Evolutionary conservation across 192 early-diverging fungal genomes (phyloP), one percentile per base, ranked within the genome.

Genomic region (Gonapodya prolifera): DNA sequence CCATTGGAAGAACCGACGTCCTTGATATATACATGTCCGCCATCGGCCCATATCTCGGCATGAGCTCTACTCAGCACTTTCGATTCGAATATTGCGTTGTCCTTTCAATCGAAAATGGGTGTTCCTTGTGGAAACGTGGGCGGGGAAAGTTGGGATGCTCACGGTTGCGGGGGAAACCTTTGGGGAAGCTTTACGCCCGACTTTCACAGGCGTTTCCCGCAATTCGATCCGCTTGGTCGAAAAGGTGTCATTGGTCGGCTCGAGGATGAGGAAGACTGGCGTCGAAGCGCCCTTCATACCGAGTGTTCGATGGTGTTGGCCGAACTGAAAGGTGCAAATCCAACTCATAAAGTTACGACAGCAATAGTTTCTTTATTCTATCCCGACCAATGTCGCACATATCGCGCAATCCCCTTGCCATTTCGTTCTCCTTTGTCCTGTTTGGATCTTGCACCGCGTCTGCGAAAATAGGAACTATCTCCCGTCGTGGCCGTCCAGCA

Each of bases 341-440:
- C n/a, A n/a, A n/a, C n/a, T n/a, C n/a, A n/a, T n/a, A n/a, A n/a
- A n/a, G n/a, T n/a, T n/a, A n/a, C n/a, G n/a, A n/a, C 45, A 61
- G 8, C 23, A 8, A 8, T 23, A 91, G 80, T 84, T 95, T 95
- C 75, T 83, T 86, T 30, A 92, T 85, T 34, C 94, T 88, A 82
- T 94, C 92, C 61, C 87, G 85, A 0, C 93, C 94, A 87, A 95
- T 95, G 28, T 83, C 77, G 76, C 94, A 89, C 92, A 94, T 93
- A 75, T 94, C 92, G 0, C 80, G 78, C 61, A 96, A 84, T 0
- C 92, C 94, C 17, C 81, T 89, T 31, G 83, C 82, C 79, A 93
- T 84, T 83, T 96, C 94, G 34, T 86, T 81, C 71, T 83, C 87
- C 75, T 79, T 83, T 75, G 88, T 83, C 69, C 88, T 87, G 8